Percentiles rank a stretch among this genome's conserved stretches.
These are phyloP conservation scores for Hypoxylon sp. DNA, from an alignment of 2,329 filamentous ascomycete genomes.

Conservation along the genomic window DNA sequence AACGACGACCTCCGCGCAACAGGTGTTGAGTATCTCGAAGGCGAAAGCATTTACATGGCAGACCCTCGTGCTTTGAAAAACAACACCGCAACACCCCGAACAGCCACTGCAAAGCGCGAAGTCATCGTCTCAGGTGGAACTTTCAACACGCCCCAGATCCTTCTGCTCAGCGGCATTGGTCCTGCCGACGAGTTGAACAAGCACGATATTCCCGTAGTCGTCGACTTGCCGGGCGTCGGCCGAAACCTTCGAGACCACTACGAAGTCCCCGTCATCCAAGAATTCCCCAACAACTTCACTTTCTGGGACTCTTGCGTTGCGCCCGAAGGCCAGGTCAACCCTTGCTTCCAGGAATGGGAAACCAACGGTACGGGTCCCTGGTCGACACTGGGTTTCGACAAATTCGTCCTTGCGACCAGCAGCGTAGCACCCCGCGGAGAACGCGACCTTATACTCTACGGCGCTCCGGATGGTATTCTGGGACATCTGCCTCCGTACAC, in stretches of 20 bases:
- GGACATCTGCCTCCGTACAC: conserved; percentile 53
- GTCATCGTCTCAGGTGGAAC: conserved; percentile 60
- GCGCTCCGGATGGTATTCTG: conserved; percentile 51
- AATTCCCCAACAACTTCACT: conserved; percentile 51
- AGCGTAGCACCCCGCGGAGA: conserved; percentile 40
- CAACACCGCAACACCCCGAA: conserved; percentile 43
- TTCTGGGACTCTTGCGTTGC: conserved; percentile 49
- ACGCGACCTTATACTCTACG: conserved; percentile 50
- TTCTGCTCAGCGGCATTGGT: conserved; percentile 59
- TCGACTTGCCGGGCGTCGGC: conserved; percentile 65
- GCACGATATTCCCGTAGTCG: conserved; percentile 52
- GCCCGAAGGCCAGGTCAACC: conserved; percentile 46
- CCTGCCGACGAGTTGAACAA: conserved; percentile 50
- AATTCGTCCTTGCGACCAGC: conserved; percentile 46
- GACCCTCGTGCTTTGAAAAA: conserved; percentile 47
- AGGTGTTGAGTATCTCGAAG: conserved; percentile 60
- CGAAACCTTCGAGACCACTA: conserved; percentile 66
- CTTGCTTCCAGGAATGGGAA: conserved; percentile 43
- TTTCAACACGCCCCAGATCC: conserved; percentile 62
- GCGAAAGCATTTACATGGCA: conserved; percentile 56
- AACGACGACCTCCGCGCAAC: conserved; percentile 33
- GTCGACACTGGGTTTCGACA: conserved; percentile 45
- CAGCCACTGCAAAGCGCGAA: conserved; percentile 54
- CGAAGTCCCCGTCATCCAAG: conserved; percentile 56
- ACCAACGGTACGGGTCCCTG: conserved; percentile 23